Base-by-base conservation (phyloP, 129 eudicot genomes). In the Pulicaria dysenterica region DNA sequence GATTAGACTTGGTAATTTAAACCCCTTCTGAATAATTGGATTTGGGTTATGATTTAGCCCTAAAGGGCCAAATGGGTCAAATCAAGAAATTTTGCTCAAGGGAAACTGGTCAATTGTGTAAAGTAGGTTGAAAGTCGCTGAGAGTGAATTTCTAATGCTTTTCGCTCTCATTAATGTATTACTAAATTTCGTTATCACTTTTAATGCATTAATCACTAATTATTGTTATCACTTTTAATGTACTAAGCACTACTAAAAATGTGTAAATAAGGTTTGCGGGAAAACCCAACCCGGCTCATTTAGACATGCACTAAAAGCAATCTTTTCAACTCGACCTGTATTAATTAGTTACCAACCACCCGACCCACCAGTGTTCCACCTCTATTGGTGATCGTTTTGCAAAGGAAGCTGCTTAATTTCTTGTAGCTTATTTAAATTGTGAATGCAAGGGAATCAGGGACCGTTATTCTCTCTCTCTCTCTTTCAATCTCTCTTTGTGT, bases 371-470 rank as follows among this genome's bases (percentile, higher is more conserved):
- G 19, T 38, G 16, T 38, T 38, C 39, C 62, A 38, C 62, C 61
- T 37, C 47, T 69, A 9, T 38, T 57, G 43, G 41, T 51, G 63
- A 53, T 53, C 12, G 19, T 53, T 69, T 70, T 40, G 19, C n/a
- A n/a, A 0, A 8, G 6, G 41, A 19, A 42, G 53, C 43, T 69
- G 74, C 12, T 70, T 40, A 42, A 53, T 70, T 37, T 39, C 39
- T 48, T 57, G 41, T 51, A 48, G 56, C 73, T 69, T 51, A 16
- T 38, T 69, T 17, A 51, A 15, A 69, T 16, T 39, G 45, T 38
- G 49, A 67, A 37, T 69, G 62, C 62, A 38, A 50, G 73, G 41
- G 45, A 37, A 50, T 69, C 49, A 69, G 19, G 62, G 48, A 51
- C 19, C 19, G 53, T 10, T 12, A 70, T 41, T 16, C 38, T 13